Percentiles rank a stretch among this genome's conserved stretches.
These are phyloP conservation scores for Oryza glaberrima DNA, from an alignment of 176 grass and related monocot species.

Conservation along the genomic window DNA sequence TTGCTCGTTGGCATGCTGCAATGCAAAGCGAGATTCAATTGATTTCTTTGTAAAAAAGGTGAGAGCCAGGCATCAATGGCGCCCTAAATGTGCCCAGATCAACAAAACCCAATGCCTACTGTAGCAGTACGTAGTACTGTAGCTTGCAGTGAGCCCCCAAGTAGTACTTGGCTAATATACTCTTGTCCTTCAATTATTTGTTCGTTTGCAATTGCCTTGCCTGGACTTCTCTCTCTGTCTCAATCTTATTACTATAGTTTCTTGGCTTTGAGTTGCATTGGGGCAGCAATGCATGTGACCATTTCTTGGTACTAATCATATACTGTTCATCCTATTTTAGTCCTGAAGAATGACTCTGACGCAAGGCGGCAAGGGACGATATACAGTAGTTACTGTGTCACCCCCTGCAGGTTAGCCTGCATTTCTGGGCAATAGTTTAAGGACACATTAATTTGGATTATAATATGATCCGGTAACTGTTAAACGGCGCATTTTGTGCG, in stretches of 20 bases:
- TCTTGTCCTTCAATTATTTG: neutral
- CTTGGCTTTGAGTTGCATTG: neutral
- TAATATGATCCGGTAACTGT: no score
- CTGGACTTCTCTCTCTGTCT: no score
- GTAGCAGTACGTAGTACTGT: neutral
- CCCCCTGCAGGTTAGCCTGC: neutral
- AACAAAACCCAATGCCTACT: neutral
- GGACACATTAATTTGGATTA: no score
- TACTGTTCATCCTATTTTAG: neutral
- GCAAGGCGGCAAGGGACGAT: no score
- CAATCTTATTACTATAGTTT: no score
- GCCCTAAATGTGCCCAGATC: constrained; percentile 25
- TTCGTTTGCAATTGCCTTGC: no score
- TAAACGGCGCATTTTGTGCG: no score
- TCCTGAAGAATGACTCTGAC: neutral
- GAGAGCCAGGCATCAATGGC: neutral
- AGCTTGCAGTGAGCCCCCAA: neutral
- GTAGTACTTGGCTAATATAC: neutral
- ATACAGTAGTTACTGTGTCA: no score
- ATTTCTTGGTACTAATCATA: neutral
- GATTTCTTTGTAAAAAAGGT: neutral
- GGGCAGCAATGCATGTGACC: neutral
- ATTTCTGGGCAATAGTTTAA: neutral
- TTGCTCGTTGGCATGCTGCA: neutral
- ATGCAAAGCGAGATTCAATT: neutral